Evolutionary conservation across 2,329 filamentous ascomycete species (phyloP).

Genomic region (Macrophomina phaseolina): DNA sequence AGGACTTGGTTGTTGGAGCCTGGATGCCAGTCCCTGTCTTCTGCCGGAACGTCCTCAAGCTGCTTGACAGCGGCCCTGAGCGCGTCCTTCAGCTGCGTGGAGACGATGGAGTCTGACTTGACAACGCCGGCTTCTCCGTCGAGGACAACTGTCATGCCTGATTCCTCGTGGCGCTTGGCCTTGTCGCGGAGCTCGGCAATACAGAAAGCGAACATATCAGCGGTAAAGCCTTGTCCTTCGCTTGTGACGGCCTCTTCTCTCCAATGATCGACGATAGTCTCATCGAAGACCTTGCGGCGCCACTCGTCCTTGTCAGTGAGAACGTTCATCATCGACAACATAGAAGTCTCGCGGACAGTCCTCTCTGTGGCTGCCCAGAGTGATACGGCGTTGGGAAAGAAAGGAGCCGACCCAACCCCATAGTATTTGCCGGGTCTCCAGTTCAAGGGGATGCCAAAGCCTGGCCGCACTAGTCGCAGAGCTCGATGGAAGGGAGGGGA

Average conservation of each 20-base stretch:
- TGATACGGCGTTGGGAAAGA: background rate
- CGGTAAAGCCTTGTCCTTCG: constrained; percentile 27
- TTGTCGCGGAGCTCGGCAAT: constrained; percentile 58
- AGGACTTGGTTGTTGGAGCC: constrained; percentile 61
- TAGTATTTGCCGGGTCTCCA: background rate
- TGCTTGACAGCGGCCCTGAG: constrained; percentile 50
- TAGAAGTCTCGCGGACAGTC: constrained; percentile 46
- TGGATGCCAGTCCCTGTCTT: constrained; percentile 66
- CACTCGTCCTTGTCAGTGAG: constrained; percentile 50
- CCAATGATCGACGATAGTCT: constrained; percentile 40
- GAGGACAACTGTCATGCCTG: constrained; percentile 49
- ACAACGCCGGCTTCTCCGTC: constrained; percentile 53
- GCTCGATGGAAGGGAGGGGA: background rate
- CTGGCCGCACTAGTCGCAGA: background rate
- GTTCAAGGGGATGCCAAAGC: background rate
- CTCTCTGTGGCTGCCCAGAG: constrained; percentile 23
- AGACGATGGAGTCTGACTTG: constrained; percentile 59
- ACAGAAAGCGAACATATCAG: constrained; percentile 32
- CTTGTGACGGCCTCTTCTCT: constrained; percentile 33
- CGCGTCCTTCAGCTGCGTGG: constrained; percentile 42
- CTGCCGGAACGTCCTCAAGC: constrained; percentile 59
- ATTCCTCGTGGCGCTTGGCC: constrained; percentile 48
- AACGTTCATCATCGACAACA: constrained; percentile 47
- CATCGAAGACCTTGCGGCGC: constrained; percentile 48
- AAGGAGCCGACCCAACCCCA: background rate